Conservation (phyloP, 139 green algal genomes). For the Chlorella sp. region DNA sequence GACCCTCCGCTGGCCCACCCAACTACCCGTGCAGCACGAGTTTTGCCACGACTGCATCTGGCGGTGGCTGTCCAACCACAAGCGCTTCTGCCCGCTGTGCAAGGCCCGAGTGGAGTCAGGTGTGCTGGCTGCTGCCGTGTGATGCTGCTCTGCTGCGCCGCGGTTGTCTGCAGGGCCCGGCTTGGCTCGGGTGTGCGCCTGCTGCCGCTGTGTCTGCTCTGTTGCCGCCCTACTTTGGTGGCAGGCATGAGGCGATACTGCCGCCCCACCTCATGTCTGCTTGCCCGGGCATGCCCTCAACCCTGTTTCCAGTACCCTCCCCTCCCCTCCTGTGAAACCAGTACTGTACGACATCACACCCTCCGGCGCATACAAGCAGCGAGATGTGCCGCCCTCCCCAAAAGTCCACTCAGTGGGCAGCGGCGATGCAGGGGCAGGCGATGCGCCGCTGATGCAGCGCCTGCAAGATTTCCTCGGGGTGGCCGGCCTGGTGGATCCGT, state of each 20-base stretch:
- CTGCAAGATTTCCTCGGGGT: conserved; percentile 29
- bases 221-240: not conserved
- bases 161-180: too few relatives aligned
- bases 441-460: conserved; percentile 23
- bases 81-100: conserved; percentile 36
- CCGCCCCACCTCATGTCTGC: not conserved
- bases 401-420: not conserved
- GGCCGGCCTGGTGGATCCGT: conserved; percentile 15
- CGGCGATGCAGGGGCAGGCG: not conserved
- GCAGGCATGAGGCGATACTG: not conserved
- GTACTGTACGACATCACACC: conserved; percentile 31
- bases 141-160: too few relatives aligned
- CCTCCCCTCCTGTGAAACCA: not conserved
- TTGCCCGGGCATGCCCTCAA: not conserved
- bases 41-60: conserved; percentile 25
- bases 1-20: too few relatives aligned
- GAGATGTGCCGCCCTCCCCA: conserved; percentile 16
- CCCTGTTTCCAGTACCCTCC: not conserved
- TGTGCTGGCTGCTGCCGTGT: not conserved
- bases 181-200: not conserved
- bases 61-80: conserved; percentile 20
- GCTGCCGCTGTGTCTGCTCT: not conserved
- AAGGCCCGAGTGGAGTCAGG: conserved; percentile 19
- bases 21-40: conserved; percentile 12
- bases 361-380: not conserved